Evolutionary conservation across 2,329 filamentous ascomycete species (phyloP).

Genomic region (Lanzia echinophila): DNA sequence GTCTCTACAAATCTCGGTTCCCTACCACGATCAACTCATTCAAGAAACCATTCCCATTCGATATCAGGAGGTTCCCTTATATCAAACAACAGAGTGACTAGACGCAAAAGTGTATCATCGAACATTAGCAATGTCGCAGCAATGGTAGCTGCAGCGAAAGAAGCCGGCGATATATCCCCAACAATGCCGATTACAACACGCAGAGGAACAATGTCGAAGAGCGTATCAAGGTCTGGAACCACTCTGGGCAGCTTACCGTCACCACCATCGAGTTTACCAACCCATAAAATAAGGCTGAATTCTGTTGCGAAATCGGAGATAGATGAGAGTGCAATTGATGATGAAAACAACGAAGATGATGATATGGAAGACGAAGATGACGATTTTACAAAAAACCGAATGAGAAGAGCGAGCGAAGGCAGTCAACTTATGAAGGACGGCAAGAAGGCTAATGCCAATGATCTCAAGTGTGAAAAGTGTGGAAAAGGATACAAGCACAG

Average conservation of each 20-base stretch:
- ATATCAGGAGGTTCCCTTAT: conserved; percentile 72
- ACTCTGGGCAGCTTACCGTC: conserved; percentile 51
- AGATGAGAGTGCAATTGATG: conserved; percentile 60
- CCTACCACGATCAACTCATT: conserved; percentile 38
- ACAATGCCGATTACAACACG: conserved; percentile 54
- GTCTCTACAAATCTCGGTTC: conserved; percentile 52
- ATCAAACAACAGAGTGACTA: conserved; percentile 76
- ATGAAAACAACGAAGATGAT: conserved; percentile 56
- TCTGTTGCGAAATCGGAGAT: conserved; percentile 43
- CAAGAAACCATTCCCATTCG: conserved; percentile 73
- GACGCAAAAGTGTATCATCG: conserved; percentile 87
- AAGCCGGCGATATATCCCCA: conserved; percentile 51
- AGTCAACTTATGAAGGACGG: conserved; percentile 74
- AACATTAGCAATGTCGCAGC: conserved; percentile 69
- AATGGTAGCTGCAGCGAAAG: conserved; percentile 65
- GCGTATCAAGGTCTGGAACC: conserved; percentile 46
- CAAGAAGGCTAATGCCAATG: conserved; percentile 71
- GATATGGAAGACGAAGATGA: conserved; percentile 46
- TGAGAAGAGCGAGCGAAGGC: conserved; percentile 73
- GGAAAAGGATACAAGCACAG: conserved; percentile 99
- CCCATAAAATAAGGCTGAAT: conserved; percentile 41
- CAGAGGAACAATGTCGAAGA: conserved; percentile 64
- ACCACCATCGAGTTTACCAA: conserved; percentile 62
- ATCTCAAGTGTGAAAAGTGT: conserved; percentile 94
- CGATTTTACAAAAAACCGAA: conserved; percentile 40